Evolutionary conservation across 768 basidiomycete species (phyloP).

Genomic region (Nidularia pulvinata): DNA sequence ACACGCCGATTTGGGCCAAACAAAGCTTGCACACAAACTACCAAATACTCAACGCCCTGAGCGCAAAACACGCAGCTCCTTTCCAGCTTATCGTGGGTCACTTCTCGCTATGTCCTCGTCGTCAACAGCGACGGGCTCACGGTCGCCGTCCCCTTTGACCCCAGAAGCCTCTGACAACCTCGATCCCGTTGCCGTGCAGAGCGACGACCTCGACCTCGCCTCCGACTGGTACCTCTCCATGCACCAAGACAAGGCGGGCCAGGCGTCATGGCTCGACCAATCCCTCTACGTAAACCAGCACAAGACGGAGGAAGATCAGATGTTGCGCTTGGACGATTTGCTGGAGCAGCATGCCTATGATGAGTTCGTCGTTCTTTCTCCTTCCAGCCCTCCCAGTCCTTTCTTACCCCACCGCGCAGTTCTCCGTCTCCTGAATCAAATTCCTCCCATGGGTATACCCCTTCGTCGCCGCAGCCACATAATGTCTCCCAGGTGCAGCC

Average conservation of each 20-base stretch:
- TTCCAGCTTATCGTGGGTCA: slow-evolving; percentile 4
- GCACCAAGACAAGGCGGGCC: slow-evolving; percentile 36
- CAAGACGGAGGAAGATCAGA: slow-evolving; percentile 51
- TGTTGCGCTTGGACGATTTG: slow-evolving; percentile 72
- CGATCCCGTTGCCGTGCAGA: slow-evolving; percentile 48
- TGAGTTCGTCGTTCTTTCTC: slow-evolving; percentile 48
- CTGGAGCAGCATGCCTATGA: slow-evolving; percentile 76
- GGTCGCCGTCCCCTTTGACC: slow-evolving; percentile 72
- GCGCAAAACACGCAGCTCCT: not conserved
- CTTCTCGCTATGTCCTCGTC: slow-evolving; percentile 53
- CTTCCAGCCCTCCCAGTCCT: slow-evolving; percentile 5
- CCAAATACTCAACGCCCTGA: too few relatives aligned
- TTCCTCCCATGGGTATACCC: slow-evolving; percentile 20
- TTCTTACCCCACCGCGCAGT: slow-evolving; percentile 17
- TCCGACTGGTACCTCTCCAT: slow-evolving; percentile 60
- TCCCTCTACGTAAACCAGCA: slow-evolving; percentile 31
- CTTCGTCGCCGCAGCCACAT: slow-evolving; percentile 25
- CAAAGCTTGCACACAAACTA: too few relatives aligned
- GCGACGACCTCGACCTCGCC: slow-evolving; percentile 39
- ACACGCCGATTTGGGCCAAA: too few relatives aligned
- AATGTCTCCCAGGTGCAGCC: slow-evolving; percentile 15
- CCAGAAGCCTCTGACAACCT: slow-evolving; percentile 63
- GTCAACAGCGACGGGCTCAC: slow-evolving; percentile 56
- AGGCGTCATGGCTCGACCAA: slow-evolving; percentile 41
- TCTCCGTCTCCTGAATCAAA: slow-evolving; percentile 29